Conservation (phyloP, 2,329 filamentous ascomycete genomes). For the Penicillium hesseltinei region DNA sequence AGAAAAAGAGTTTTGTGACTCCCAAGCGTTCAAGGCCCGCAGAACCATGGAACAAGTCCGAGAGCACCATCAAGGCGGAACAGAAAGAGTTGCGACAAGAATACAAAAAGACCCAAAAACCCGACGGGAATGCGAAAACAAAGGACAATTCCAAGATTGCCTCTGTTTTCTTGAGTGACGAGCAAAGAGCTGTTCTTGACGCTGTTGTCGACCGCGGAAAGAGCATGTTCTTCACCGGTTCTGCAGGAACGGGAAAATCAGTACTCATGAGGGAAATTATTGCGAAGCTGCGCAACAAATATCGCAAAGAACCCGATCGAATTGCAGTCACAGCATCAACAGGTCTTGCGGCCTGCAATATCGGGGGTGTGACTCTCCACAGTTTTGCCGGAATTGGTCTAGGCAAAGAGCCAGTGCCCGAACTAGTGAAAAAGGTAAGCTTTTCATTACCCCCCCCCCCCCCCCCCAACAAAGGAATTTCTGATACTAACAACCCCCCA, state of each 20-base stretch:
- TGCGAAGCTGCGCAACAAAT: conserved; percentile 72
- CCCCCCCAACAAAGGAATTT: no score
- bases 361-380: conserved; percentile 91
- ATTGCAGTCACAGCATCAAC: conserved; percentile 95
- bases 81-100: conserved; percentile 70
- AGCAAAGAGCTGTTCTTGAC: conserved; percentile 80
- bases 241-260: conserved; percentile 94
- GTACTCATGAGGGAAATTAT: conserved; percentile 94
- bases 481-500: conserved; percentile 22
- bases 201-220: conserved; percentile 76
- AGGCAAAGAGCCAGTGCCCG: conserved; percentile 79
- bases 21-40: conserved; percentile 44
- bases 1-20: conserved; percentile 38
- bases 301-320: conserved; percentile 71
- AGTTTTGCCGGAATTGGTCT: conserved; percentile 95
- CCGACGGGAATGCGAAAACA: conserved; percentile 43
- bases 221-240: conserved; percentile 97
- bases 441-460: background rate
- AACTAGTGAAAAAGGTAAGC: conserved; percentile 72
- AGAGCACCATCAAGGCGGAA: conserved; percentile 72
- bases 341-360: conserved; percentile 92
- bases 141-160: conserved; percentile 43
- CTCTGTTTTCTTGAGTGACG: conserved; percentile 72
- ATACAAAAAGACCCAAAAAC: conserved; percentile 51
- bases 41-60: conserved; percentile 69